Base-by-base conservation (phyloP, 805 yeast genomes). In the Candida methanosorbosa region DNA sequence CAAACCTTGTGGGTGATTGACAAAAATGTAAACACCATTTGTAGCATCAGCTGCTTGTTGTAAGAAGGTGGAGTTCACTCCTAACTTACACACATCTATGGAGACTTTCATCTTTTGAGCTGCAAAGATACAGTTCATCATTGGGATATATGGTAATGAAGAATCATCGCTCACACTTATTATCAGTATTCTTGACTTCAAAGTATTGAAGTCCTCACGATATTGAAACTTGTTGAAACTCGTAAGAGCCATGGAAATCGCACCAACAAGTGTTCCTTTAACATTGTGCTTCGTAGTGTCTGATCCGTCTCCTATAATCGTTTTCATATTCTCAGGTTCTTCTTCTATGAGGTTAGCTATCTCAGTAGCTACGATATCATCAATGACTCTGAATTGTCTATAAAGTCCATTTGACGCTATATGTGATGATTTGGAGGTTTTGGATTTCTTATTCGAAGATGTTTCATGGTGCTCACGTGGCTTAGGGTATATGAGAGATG, bases 21-120 rank as follows among this genome's bases (percentile, higher is more conserved):
- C 69, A 37, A 65, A 68, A 38, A 90, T 64, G 52, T 90, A 92
- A 2, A 87, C 78, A 3, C 99, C 99, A 44, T 79, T 75, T 0
- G 98, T 90, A 8, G 95, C 86, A 59, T 92, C 98, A 0, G 94
- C 74, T 0, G 97, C 96, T 53, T 92, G 98, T 53, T 92, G 97
- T 40, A 92, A 61, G 52, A 87, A 90, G 3, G 94, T 82, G 1
- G 94, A 78, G 41, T 75, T 75, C 8, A 50, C 44, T 1, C 81
- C 81, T 20, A 92, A 62, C 49, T 88, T 87, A 40, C 94, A 90
- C 11, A 88, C 88, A 56, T 92, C 97, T 17, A 92, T 77, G 2
- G 96, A 82, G 14, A 88, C 75, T 46, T 78, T 80, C 81, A 82
- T 72, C 56, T 88, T 90, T 46, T 92, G 96, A 1, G 97, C 95